Evolutionary conservation across 106 monocot genomes (phyloP), one percentile per base, ranked within the genome.

Genomic region (Platanthera zijinensis): DNA sequence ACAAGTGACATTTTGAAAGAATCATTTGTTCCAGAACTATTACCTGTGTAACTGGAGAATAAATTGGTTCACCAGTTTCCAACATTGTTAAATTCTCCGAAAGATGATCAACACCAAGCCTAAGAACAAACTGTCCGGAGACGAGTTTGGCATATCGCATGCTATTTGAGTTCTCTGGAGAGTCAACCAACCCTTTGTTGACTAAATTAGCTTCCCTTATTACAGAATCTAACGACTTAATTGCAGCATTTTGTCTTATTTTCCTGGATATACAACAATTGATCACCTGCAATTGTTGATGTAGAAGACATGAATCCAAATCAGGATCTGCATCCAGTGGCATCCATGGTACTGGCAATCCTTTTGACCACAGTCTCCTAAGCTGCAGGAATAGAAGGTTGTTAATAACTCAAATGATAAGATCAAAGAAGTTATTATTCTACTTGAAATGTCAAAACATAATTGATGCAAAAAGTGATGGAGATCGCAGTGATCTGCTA

Each of bases 211-310:
- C 74, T 67, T 80, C 53, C 67, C 80, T 85, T 32, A 88, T 22
- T 30, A 83, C 32, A 47, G 80, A 88, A 79, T 92, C 83, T 78
- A 95, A 46, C 77, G 82, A 77, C 57, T 86, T 78, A 51, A 74
- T 80, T 19, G 92, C 92, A 69, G 75, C 53, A 62, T 52, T 77
- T 48, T 82, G 79, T 13, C 86, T 82, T 8, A 75, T 45, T 74
- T 90, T 95, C 80, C 95, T 84, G 49, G 85, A 84, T 87, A 95
- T 92, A 83, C 92, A 95, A 71, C 95, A 90, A 84, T 95, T 95
- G 69, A 95, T 86, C 46, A 87, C 86, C 82, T 95, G 95, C 30
- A 95, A 74, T 73, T 92, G 86, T 76, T 95, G 95, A 82, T 90
- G 86, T 79, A 95, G 80, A 45, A 81, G 86, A 84, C 95, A 95